These are phyloP conservation scores for Sugiyamaella neomexicana DNA, from an alignment of 1,139 yeast species.

Conservation along the genomic window DNA sequence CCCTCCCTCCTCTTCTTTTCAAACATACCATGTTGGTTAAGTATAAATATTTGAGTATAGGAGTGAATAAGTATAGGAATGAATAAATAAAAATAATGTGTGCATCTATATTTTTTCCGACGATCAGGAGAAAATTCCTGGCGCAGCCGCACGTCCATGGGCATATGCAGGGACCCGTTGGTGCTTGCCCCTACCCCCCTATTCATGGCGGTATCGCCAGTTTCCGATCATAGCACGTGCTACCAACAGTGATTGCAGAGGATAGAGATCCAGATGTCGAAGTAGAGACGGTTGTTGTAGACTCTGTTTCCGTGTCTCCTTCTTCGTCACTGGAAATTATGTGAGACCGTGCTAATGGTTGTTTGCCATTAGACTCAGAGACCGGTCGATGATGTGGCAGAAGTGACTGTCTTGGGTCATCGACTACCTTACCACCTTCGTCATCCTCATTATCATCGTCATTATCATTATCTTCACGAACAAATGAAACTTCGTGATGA, in stretches of 20 bases:
- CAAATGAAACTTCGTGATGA: not conserved
- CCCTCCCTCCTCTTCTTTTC: not conserved
- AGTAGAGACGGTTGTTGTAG: not conserved
- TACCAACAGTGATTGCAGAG: conserved; percentile 3
- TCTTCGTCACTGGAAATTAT: not conserved
- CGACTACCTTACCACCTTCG: not conserved
- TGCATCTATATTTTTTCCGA: conserved; percentile 4
- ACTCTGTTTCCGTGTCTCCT: conserved; percentile 1
- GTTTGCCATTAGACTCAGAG: not conserved
- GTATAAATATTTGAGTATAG: not conserved
- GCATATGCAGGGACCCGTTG: conserved; percentile 3
- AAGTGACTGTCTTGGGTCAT: not conserved
- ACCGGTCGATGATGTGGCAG: not conserved
- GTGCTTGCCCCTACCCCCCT: not conserved
- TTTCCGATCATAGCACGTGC: conserved; percentile 4
- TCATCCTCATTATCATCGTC: conserved; percentile 5
- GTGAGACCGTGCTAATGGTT: not conserved
- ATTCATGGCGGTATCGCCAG: not conserved
- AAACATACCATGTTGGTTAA: conserved; percentile 9
- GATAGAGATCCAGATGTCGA: conserved; percentile 5
- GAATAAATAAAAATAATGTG: conserved; percentile 3
- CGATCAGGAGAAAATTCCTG: conserved; percentile 11
- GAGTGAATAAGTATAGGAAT: not conserved
- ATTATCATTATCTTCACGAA: not conserved
- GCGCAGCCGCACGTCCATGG: conserved; percentile 2